Conservation (phyloP, 2,329 filamentous ascomycete species). For the Basipetospora chlamydospora region DNA sequence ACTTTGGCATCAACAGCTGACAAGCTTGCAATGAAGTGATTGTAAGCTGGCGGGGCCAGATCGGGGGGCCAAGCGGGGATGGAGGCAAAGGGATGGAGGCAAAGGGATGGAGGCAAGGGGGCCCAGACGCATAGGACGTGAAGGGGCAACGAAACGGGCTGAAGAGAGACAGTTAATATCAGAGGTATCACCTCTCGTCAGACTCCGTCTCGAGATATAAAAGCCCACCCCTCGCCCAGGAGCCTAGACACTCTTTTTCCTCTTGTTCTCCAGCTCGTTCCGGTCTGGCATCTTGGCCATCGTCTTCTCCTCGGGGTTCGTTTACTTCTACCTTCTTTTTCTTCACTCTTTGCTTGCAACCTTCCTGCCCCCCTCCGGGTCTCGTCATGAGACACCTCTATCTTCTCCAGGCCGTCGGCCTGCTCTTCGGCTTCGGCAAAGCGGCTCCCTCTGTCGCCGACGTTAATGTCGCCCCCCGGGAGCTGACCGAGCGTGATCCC, state of each 20-base stretch:
- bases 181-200: background rate
- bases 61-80: background rate
- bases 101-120: too few relatives aligned
- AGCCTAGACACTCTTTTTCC: background rate
- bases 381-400: constrained; percentile 3
- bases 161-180: too few relatives aligned
- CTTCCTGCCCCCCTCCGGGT: background rate
- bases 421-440: constrained; percentile 6
- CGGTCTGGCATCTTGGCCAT: too few relatives aligned
- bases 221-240: too few relatives aligned
- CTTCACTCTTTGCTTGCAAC: constrained; percentile 2
- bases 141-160: too few relatives aligned
- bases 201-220: background rate
- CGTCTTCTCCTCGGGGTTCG: background rate
- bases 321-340: constrained; percentile 13
- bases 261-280: background rate
- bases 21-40: background rate
- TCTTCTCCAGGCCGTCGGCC: constrained; percentile 5
- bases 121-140: too few relatives aligned
- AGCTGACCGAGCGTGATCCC: constrained; percentile 9
- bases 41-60: too few relatives aligned
- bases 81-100: too few relatives aligned
- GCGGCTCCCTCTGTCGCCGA: constrained; percentile 3
- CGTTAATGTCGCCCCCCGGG: constrained; percentile 16
- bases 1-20: too few relatives aligned